Percentiles rank a stretch among this genome's conserved stretches.
Conservation (phyloP, 1,139 yeast genomes). For the Yamadazyma diddensiae region DNA sequence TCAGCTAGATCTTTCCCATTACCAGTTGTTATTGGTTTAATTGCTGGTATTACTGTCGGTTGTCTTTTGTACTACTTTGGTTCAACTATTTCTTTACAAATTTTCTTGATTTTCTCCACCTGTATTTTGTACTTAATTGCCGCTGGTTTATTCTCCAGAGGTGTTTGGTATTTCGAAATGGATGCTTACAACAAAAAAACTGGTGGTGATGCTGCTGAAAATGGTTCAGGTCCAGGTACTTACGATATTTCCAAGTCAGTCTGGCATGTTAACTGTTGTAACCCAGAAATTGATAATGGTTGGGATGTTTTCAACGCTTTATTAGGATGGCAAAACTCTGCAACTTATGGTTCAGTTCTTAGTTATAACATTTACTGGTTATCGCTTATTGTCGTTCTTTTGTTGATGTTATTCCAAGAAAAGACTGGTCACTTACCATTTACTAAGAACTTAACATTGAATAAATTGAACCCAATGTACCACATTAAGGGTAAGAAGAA, state of each 20-base stretch:
- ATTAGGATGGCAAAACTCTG: constrained; percentile 42
- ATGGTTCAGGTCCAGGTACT: constrained; percentile 90
- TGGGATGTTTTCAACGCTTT: constrained; percentile 82
- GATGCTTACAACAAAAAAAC: constrained; percentile 58
- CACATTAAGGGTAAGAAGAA: constrained; percentile 67
- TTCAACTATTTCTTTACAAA: constrained; percentile 69
- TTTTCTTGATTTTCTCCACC: constrained; percentile 77
- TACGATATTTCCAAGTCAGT: constrained; percentile 73
- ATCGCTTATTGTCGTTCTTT: constrained; percentile 49
- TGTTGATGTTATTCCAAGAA: constrained; percentile 72
- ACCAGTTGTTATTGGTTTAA: constrained; percentile 74
- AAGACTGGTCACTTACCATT: constrained; percentile 41
- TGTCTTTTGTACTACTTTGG: constrained; percentile 70
- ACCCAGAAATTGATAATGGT: constrained; percentile 82
- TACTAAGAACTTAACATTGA: constrained; percentile 48
- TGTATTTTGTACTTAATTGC: constrained; percentile 79
- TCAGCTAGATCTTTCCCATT: constrained; percentile 73
- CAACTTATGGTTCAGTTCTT: constrained; percentile 83
- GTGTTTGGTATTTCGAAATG: constrained; percentile 80
- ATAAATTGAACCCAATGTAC: constrained; percentile 68
- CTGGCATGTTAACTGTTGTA: constrained; percentile 95
- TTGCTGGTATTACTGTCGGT: constrained; percentile 74
- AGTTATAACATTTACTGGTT: constrained; percentile 86
- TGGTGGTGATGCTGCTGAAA: constrained; percentile 89
- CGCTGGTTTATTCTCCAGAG: constrained; percentile 87